These are phyloP conservation scores for Hirschioporus abietinus DNA, from an alignment of 768 basidiomycete species.

Conservation along the genomic window DNA sequence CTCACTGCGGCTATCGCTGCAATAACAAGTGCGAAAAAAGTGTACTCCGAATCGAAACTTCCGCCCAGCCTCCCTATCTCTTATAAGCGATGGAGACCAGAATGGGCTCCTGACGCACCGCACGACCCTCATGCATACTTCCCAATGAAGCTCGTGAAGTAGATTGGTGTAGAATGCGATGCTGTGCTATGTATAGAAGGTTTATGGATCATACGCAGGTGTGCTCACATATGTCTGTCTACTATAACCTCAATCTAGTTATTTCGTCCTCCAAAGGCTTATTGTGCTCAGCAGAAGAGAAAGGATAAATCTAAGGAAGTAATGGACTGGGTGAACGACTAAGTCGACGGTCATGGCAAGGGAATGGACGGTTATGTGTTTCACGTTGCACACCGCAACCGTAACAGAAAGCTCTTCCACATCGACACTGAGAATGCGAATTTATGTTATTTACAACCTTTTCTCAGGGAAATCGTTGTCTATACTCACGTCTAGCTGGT, in stretches of 20 bases:
- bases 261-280: not conserved
- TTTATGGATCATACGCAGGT: not conserved
- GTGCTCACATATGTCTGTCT: not conserved
- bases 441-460: not conserved
- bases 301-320: not conserved
- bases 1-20: slow-evolving; percentile 69
- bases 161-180: slow-evolving; percentile 13
- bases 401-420: not conserved
- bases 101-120: slow-evolving; percentile 70
- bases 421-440: not conserved
- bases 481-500: not conserved
- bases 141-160: slow-evolving; percentile 60
- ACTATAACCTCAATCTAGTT: not conserved
- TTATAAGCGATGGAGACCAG: slow-evolving; percentile 69
- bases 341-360: not conserved
- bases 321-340: not conserved
- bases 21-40: slow-evolving; percentile 49
- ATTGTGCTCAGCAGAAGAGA: not conserved
- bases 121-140: slow-evolving; percentile 81
- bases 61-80: slow-evolving; percentile 71
- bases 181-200: not conserved
- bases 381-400: not conserved
- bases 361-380: not conserved
- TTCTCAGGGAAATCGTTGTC: not conserved
- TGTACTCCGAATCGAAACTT: slow-evolving; percentile 57